Evolutionary conservation across 768 basidiomycete genomes (phyloP), one percentile per base, ranked within the genome.

Genomic region (Lactarius indigo): DNA sequence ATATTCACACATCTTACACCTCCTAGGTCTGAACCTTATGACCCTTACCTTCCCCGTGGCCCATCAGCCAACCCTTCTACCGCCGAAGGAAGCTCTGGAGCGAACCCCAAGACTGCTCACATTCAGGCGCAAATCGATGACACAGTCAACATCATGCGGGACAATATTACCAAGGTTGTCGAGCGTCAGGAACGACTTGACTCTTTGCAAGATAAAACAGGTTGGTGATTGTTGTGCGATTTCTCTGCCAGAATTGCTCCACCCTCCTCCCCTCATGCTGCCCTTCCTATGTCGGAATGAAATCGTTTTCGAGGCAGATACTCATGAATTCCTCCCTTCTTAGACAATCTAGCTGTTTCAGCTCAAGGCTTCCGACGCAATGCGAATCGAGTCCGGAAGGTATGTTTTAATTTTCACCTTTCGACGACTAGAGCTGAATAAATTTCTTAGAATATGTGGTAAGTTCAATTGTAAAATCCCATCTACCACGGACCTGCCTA

Each of bases 301-400:
- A 44, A 57, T 50, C 50, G n/a, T 42, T 18, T 31, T 23, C 30
- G 59, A 56, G 41, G 15, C 30, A 44, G 33, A 50, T 23, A 33
- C 59, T 65, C 20, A 68, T 42, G 4, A 26, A 31, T 15, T 47
- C 17, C 33, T 28, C 26, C 33, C 12, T 60, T 56, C 31, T 4
- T 54, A 97, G 97, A 99, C 79, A 97, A 90, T 75, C 86, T 99
- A 64, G 96, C 97, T 35, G 92, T 96, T 50, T 97, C 95, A 30
- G 97, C 97, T n/a, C 96, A 99, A 80, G 94, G 95, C 31, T 99
- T 99, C 87, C 89, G 95, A 69, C 85, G 94, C 70, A 96, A 97
- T 71, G 97, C 97, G 61, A 98, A 98, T 80, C 85, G 93, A 68
- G 97, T 99, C 61, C 88, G 97, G 77, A 99, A 98, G 86, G 94